Percentiles rank a stretch among this genome's conserved stretches.
These are phyloP conservation scores for Prunus yedoensis DNA, from an alignment of 331 rosid species.

Conservation along the genomic window DNA sequence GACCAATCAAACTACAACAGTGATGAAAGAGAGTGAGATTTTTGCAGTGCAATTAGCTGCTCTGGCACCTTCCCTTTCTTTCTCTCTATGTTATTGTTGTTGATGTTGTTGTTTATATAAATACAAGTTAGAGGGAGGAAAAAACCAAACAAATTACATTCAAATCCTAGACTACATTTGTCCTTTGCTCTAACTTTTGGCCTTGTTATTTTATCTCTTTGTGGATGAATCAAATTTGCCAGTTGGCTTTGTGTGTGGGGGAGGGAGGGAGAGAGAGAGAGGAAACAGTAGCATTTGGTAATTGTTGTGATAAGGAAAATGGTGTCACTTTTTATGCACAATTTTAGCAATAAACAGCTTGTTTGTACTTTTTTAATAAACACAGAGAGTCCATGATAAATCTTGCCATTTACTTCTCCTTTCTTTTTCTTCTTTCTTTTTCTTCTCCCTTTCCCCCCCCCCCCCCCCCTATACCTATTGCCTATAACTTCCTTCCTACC, in stretches of 20 bases:
- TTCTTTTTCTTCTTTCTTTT: too few relatives aligned
- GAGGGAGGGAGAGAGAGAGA: constrained; percentile 26
- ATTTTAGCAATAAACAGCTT: not conserved
- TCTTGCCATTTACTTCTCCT: constrained; percentile 2
- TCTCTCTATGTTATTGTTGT: constrained; percentile 15
- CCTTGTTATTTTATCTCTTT: constrained; percentile 64
- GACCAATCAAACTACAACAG: not conserved
- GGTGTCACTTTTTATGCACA: not conserved
- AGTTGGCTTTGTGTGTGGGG: constrained; percentile 72
- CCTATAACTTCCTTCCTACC: constrained; percentile 6
- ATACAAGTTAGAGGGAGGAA: constrained; percentile 28
- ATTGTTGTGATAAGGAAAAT: not conserved
- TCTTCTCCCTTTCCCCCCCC: not conserved
- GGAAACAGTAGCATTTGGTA: constrained; percentile 5
- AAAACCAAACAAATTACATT: constrained; percentile 49
- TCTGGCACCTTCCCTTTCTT: constrained; percentile 6
- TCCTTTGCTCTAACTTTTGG: constrained; percentile 66
- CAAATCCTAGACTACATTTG: constrained; percentile 60
- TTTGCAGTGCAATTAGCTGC: constrained; percentile 17
- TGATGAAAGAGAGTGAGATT: not conserved
- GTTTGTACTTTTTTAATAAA: not conserved
- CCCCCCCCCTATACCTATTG: not conserved
- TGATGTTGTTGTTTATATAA: constrained; percentile 8
- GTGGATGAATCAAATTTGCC: constrained; percentile 77
- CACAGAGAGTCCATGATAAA: not conserved